Percentiles rank a stretch among this genome's conserved stretches.
Evolutionary conservation across 2,329 filamentous ascomycete genomes (phyloP).

Genomic region (Mycocentrospora acerina): DNA sequence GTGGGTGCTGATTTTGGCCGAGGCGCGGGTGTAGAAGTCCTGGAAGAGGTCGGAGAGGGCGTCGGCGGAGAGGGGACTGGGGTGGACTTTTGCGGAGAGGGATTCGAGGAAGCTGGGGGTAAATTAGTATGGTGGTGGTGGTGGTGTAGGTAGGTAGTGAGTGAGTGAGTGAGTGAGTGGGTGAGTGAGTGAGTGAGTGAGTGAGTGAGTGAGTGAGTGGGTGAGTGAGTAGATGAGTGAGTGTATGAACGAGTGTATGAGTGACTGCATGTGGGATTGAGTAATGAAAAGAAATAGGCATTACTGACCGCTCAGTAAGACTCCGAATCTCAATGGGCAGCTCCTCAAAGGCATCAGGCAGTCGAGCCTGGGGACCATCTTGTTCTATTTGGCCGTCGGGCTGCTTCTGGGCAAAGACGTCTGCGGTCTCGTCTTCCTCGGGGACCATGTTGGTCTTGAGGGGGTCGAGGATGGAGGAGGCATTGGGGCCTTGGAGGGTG

Average conservation of each 20-base stretch:
- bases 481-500: conserved; percentile 48
- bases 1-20: conserved; percentile 81
- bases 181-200: no score
- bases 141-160: no score
- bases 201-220: no score
- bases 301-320: conserved; percentile 74
- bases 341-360: conserved; percentile 75
- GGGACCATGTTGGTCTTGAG: conserved; percentile 40
- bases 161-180: conserved; percentile 4
- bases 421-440: conserved; percentile 36
- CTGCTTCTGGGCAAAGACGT: conserved; percentile 46
- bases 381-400: conserved; percentile 34
- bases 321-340: conserved; percentile 92
- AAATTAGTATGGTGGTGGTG: conserved; percentile 16
- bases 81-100: conserved; percentile 81
- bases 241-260: no score
- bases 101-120: conserved; percentile 82
- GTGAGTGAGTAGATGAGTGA: no score
- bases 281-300: not conserved
- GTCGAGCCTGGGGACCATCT: conserved; percentile 22
- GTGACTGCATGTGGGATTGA: no score
- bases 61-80: conserved; percentile 79
- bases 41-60: conserved; percentile 85
- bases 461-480: conserved; percentile 48
- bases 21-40: conserved; percentile 84